phyloP scores from a whole-genome alignment of 805 yeast species.

The Pichia deserticola region DNA sequence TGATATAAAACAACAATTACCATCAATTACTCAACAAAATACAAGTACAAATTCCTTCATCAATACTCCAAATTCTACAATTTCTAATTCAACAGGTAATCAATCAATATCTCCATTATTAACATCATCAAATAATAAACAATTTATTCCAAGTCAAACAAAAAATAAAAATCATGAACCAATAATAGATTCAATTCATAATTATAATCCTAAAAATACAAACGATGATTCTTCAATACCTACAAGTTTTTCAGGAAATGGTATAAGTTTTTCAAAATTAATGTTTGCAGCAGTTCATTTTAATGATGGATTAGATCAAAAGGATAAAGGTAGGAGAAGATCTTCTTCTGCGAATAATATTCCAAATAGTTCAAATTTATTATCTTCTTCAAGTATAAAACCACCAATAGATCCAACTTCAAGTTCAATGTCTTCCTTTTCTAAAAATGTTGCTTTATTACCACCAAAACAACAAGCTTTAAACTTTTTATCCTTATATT shows the following conservation, averaged over 20 bases:
- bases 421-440: slow-evolving; percentile 6
- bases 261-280: slow-evolving; percentile 68
- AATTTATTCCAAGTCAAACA: background rate
- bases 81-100: too few relatives aligned
- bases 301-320: slow-evolving; percentile 18
- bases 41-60: background rate
- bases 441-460: slow-evolving; percentile 37
- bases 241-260: slow-evolving; percentile 40
- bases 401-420: slow-evolving; percentile 9
- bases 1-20: background rate
- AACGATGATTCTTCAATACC: slow-evolving; percentile 26
- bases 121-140: background rate
- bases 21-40: background rate
- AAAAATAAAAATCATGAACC: background rate
- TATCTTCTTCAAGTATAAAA: background rate
- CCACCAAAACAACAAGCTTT: slow-evolving; percentile 71
- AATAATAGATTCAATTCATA: background rate
- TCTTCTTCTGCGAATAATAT: background rate
- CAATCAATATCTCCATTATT: too few relatives aligned
- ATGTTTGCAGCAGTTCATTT: slow-evolving; percentile 73
- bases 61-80: background rate
- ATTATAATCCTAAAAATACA: background rate
- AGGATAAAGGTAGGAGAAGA: background rate
- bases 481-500: slow-evolving; percentile 53
- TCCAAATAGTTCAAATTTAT: background rate